A percentile compares a stretch with the other conserved stretches of the same genome.
Conservation (phyloP, 768 basidiomycete species). For the Leucosporidium scottii region DNA sequence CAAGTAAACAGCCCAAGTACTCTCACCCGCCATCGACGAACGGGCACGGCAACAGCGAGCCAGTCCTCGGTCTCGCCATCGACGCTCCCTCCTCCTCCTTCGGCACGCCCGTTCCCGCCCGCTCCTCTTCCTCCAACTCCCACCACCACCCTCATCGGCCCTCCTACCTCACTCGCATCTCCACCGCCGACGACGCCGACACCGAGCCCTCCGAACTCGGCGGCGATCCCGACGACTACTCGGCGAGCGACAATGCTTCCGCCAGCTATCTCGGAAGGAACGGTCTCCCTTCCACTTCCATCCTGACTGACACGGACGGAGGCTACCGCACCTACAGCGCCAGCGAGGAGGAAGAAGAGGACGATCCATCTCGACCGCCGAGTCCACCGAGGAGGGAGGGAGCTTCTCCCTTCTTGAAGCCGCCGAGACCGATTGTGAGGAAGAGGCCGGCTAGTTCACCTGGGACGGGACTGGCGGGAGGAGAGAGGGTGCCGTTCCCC, state of each 20-base stretch:
- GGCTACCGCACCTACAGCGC: constrained; percentile 2
- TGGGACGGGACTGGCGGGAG: too few species aligned
- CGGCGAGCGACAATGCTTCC: not conserved
- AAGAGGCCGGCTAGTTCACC: not conserved
- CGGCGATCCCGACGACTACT: not conserved
- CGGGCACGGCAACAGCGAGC: not conserved
- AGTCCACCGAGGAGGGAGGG: not conserved
- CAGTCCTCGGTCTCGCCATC: constrained; percentile 7
- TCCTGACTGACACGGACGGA: not conserved
- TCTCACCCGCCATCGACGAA: not conserved
- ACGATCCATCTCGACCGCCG: not conserved
- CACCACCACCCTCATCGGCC: not conserved
- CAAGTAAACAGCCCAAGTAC: not conserved
- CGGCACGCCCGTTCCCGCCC: not conserved
- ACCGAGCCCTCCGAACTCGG: constrained; percentile 3
- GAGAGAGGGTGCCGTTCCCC: not conserved
- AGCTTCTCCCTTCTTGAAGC: not conserved
- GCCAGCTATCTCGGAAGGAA: too few species aligned
- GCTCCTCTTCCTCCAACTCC: too few species aligned
- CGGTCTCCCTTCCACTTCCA: too few species aligned
- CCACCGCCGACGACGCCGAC: constrained; percentile 12
- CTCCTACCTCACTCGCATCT: not conserved
- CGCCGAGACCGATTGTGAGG: not conserved
- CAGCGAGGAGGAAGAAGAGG: not conserved
- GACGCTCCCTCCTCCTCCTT: not conserved